Percentiles rank a stretch among this genome's conserved stretches.
Conservation (phyloP, 2,329 filamentous ascomycete genomes). For the Penicillium psychrosexuale region DNA sequence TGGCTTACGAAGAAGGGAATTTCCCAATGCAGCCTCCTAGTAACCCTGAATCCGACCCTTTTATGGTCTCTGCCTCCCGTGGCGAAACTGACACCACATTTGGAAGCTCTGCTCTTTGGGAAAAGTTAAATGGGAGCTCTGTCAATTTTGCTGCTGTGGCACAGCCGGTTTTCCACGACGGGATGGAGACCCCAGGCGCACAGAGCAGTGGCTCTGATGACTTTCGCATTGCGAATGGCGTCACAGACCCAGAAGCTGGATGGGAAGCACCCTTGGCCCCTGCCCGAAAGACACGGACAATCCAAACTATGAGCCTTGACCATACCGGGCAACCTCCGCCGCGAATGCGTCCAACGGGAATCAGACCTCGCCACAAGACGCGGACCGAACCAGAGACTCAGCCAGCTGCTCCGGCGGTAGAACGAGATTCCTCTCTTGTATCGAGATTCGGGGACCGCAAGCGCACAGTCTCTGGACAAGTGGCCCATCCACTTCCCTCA, state of each 20-base stretch:
- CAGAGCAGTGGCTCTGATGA: constrained; percentile 46
- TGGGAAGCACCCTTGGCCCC: constrained; percentile 47
- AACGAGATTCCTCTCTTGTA: constrained; percentile 32
- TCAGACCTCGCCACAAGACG: constrained; percentile 42
- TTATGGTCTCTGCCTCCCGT: constrained; percentile 36
- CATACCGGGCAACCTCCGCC: constrained; percentile 57
- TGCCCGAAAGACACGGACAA: constrained; percentile 52
- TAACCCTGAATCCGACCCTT: constrained; percentile 44
- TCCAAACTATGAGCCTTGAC: constrained; percentile 52
- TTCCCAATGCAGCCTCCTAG: constrained; percentile 39
- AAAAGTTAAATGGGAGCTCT: constrained; percentile 49
- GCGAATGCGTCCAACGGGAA: constrained; percentile 58
- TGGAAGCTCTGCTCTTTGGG: constrained; percentile 47
- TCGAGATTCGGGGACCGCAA: constrained; percentile 64
- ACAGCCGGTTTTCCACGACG: constrained; percentile 47
- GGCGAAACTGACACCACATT: constrained; percentile 34
- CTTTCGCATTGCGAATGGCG: constrained; percentile 34
- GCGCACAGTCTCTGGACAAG: constrained; percentile 85
- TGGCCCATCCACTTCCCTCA: constrained; percentile 49
- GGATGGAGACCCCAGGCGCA: constrained; percentile 62
- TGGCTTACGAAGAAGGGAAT: constrained; percentile 28
- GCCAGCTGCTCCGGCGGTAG: constrained; percentile 27
- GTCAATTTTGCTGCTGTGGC: constrained; percentile 39
- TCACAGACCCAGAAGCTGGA: constrained; percentile 28
- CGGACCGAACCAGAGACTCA: constrained; percentile 43